These are phyloP conservation scores for Ogataea naganishii DNA, from an alignment of 805 yeast genomes.

Conservation along the genomic window DNA sequence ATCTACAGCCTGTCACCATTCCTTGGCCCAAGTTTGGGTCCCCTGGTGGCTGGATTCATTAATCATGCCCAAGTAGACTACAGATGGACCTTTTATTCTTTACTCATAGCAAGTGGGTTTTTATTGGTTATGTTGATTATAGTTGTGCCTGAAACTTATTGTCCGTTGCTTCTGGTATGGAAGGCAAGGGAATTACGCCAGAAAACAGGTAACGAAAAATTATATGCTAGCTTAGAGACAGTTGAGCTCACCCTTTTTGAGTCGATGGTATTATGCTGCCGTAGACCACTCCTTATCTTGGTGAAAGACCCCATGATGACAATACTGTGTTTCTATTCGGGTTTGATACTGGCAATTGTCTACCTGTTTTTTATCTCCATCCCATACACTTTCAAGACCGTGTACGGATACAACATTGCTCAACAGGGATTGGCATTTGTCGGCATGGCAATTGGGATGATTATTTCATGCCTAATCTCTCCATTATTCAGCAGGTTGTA, in stretches of 20 bases:
- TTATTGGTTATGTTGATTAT: slow-evolving; percentile 15
- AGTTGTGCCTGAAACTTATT: slow-evolving; percentile 35
- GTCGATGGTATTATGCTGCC: slow-evolving; percentile 35
- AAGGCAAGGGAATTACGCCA: slow-evolving; percentile 45
- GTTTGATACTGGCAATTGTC: slow-evolving; percentile 48
- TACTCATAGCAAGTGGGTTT: slow-evolving; percentile 44
- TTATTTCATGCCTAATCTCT: slow-evolving; percentile 31
- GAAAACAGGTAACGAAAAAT: slow-evolving; percentile 26
- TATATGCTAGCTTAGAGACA: slow-evolving; percentile 33
- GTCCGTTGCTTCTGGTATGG: slow-evolving; percentile 38
- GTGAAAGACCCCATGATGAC: slow-evolving; percentile 46
- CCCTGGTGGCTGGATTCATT: slow-evolving; percentile 50
- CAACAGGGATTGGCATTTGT: slow-evolving; percentile 59
- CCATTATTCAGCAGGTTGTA: slow-evolving; percentile 26
- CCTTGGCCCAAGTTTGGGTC: slow-evolving; percentile 65
- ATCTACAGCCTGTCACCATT: slow-evolving; percentile 56
- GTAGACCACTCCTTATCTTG: slow-evolving; percentile 43
- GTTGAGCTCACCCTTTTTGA: slow-evolving; percentile 25
- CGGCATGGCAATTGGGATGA: slow-evolving; percentile 45
- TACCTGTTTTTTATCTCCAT: slow-evolving; percentile 60
- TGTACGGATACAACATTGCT: slow-evolving; percentile 42
- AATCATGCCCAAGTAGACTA: slow-evolving; percentile 48
- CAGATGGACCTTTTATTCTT: slow-evolving; percentile 65
- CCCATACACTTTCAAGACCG: slow-evolving; percentile 48
- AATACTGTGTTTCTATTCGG: slow-evolving; percentile 46